phyloP scores from a whole-genome alignment of 1,139 yeast genomes.

The Kluyveromyces sp. region DNA sequence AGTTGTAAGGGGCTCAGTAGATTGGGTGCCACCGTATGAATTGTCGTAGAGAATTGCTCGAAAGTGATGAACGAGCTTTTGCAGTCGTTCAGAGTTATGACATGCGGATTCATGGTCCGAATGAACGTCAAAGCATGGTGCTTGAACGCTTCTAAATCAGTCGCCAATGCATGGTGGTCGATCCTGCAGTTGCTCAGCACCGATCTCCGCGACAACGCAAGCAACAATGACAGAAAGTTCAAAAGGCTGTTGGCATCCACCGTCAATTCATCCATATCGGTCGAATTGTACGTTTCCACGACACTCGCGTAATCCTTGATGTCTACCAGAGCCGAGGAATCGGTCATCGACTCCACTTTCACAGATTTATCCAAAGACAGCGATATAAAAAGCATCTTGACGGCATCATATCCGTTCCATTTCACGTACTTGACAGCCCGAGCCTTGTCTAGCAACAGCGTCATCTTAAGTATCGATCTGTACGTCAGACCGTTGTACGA shows the following conservation, averaged over 20 bases:
- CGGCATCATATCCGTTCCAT: conserved; percentile 31
- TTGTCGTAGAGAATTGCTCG: conserved; percentile 33
- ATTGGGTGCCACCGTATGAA: conserved; percentile 34
- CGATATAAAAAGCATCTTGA: conserved; percentile 37
- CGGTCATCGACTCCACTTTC: conserved; percentile 32
- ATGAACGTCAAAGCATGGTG: conserved; percentile 34
- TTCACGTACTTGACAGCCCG: conserved; percentile 33
- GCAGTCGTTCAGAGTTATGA: conserved; percentile 24
- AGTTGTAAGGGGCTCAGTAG: conserved; percentile 36
- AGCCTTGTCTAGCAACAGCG: conserved; percentile 35
- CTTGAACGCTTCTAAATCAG: conserved; percentile 24
- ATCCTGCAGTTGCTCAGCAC: conserved; percentile 26
- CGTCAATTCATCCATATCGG: conserved; percentile 32
- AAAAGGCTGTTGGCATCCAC: conserved; percentile 36
- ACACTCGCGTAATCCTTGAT: conserved; percentile 11
- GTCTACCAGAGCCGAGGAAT: conserved; percentile 8
- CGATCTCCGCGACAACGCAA: conserved; percentile 34
- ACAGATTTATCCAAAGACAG: conserved; percentile 28
- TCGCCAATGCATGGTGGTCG: conserved; percentile 12
- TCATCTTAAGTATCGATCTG: conserved; percentile 39
- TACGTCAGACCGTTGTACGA: conserved; percentile 33
- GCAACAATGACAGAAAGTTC: conserved; percentile 39
- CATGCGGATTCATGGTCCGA: conserved; percentile 39
- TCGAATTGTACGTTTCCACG: conserved; percentile 25
- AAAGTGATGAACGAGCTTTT: conserved; percentile 29